These are phyloP conservation scores for Penicillium bialowiezense DNA, from an alignment of 495 filamentous ascomycete genomes.

Conservation along the genomic window DNA sequence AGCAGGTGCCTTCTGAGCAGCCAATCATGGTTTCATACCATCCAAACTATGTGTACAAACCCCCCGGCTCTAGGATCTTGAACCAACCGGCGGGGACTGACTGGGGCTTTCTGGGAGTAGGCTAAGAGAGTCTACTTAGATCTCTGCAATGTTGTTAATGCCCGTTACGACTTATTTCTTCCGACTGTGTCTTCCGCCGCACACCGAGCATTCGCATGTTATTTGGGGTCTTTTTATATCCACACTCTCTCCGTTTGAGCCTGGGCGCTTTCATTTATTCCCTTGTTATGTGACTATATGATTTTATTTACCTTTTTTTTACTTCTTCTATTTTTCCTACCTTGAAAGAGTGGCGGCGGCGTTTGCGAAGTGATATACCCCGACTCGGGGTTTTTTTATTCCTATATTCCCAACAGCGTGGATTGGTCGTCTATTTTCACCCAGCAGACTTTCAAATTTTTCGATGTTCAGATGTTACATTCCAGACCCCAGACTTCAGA, in stretches of 20 bases:
- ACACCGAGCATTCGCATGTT: conserved; percentile 4
- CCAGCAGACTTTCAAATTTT: background rate
- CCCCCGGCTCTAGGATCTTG: conserved; percentile 32
- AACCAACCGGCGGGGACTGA: conserved; percentile 46
- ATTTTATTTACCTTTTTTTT: conserved; percentile 17
- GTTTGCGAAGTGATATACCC: conserved; percentile 23
- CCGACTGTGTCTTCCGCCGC: background rate
- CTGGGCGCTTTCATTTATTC: conserved; percentile 13
- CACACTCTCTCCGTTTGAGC: background rate
- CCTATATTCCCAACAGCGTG: conserved; percentile 3
- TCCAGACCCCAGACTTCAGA: background rate
- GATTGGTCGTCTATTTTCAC: conserved; percentile 7
- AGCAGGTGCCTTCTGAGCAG: conserved; percentile 29
- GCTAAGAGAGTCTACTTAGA: conserved; percentile 31
- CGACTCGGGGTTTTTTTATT: conserved; percentile 1
- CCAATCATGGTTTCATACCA: conserved; percentile 40
- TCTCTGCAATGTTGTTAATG: conserved; percentile 20
- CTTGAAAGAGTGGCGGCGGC: conserved; percentile 32
- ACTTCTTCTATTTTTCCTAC: too few species aligned
- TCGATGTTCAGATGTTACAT: background rate
- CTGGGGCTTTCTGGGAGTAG: conserved; percentile 46
- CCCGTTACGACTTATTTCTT: conserved; percentile 24
- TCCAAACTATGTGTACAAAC: conserved; percentile 39
- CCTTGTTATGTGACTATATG: conserved; percentile 9
- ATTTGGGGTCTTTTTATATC: background rate